phyloP scores from a whole-genome alignment of 495 filamentous ascomycete genomes.

The Antarctomyces pellizariae region DNA sequence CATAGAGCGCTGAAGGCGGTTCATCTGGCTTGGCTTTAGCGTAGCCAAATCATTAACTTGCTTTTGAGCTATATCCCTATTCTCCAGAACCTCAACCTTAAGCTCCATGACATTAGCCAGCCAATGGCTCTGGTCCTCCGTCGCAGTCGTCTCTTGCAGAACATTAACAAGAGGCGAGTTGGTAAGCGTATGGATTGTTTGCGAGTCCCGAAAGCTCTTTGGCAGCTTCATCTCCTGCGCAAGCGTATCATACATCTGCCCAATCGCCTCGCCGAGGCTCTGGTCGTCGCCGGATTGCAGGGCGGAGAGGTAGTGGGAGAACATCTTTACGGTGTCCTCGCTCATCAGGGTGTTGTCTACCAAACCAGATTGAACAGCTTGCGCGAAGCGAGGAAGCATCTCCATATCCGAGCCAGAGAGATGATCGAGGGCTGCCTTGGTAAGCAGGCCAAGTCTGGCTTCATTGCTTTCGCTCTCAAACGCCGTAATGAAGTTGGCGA shows the following conservation, averaged over 20 bases:
- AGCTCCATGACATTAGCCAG: slow-evolving; percentile 25
- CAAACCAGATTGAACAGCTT: no score
- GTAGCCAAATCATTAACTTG: slow-evolving; percentile 16
- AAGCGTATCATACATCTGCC: slow-evolving; percentile 5
- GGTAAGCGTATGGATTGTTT: slow-evolving; percentile 40
- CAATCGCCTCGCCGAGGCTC: slow-evolving; percentile 6
- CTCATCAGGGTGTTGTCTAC: no score
- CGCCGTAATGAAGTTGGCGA: no score
- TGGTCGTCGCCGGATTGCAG: slow-evolving; percentile 4
- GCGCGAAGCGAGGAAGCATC: slow-evolving; percentile 19
- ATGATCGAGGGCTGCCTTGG: slow-evolving; percentile 33
- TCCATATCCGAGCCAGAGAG: slow-evolving; percentile 25
- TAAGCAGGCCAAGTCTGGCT: no score
- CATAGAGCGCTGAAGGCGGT: slow-evolving; percentile 42
- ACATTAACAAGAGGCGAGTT: slow-evolving; percentile 31
- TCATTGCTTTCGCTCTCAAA: no score
- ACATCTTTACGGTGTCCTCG: no score
- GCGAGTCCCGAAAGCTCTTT: slow-evolving; percentile 18
- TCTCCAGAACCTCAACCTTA: slow-evolving; percentile 19
- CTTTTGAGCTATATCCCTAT: slow-evolving; percentile 11
- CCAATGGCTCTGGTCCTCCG: slow-evolving; percentile 19
- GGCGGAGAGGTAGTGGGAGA: slow-evolving; percentile 3
- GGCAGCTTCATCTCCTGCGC: slow-evolving; percentile 8
- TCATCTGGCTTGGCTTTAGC: slow-evolving; percentile 37
- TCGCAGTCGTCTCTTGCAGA: slow-evolving; percentile 12